Evolutionary conservation across 352 stramenopile genomes (phyloP).

Genomic region (Pseudoperonospora humuli): DNA sequence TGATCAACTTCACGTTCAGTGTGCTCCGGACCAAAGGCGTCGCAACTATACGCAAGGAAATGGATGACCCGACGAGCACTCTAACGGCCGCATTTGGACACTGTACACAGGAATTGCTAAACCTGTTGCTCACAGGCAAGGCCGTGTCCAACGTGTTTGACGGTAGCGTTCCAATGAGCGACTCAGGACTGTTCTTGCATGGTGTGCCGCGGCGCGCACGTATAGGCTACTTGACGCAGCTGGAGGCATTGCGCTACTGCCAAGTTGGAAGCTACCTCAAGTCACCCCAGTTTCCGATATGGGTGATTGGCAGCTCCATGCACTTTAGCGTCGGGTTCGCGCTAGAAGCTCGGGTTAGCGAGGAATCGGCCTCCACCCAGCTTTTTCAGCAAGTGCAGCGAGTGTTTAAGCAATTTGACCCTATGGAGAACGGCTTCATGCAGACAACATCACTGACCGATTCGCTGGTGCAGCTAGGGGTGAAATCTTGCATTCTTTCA

Average conservation of each 20-base stretch:
- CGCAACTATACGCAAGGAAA: conserved; percentile 43
- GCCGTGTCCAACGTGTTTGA: conserved; percentile 84
- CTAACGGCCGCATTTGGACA: conserved; percentile 74
- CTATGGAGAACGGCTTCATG: conserved; percentile 87
- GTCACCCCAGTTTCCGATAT: conserved; percentile 77
- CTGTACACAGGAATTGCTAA: conserved; percentile 82
- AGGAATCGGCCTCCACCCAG: conserved; percentile 59
- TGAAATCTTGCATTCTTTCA: conserved; percentile 36
- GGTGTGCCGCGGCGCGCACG: conserved; percentile 41
- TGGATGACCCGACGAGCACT: conserved; percentile 54
- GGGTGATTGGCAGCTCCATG: conserved; percentile 84
- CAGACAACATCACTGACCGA: conserved; percentile 43
- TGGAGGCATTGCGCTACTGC: conserved; percentile 88
- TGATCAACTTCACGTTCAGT: conserved; percentile 70
- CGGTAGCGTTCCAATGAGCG: conserved; percentile 63
- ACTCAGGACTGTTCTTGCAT: conserved; percentile 61
- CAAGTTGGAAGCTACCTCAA: conserved; percentile 90
- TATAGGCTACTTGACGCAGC: conserved; percentile 85
- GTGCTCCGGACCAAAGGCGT: conserved; percentile 53
- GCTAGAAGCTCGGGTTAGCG: conserved; percentile 39
- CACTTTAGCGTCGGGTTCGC: conserved; percentile 90
- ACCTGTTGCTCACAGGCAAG: conserved; percentile 70
- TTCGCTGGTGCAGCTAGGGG: conserved; percentile 61
- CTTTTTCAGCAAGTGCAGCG: conserved; percentile 82
- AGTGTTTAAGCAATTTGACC: conserved; percentile 85